A percentile compares a stretch with the other conserved stretches of the same genome.
These are phyloP conservation scores for Tuber magnatum DNA, from an alignment of 495 filamentous ascomycete species.

Conservation along the genomic window DNA sequence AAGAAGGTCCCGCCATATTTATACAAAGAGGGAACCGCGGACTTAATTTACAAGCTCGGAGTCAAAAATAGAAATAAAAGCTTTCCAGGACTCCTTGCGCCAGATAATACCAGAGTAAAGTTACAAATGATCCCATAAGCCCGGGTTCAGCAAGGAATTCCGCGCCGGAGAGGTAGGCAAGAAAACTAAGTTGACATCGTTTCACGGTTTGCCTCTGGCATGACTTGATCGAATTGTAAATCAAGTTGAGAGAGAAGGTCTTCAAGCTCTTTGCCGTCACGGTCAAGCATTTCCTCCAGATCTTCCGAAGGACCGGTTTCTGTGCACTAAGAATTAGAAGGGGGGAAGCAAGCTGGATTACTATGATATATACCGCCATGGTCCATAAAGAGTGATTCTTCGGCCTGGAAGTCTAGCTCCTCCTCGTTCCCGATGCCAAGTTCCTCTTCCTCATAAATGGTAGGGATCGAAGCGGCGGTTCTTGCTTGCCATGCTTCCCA, in stretches of 20 bases:
- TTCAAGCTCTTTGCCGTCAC: conserved; percentile 37
- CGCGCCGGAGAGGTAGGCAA: neutral
- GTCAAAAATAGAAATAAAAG: conserved; percentile 8
- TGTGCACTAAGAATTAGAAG: conserved; percentile 19
- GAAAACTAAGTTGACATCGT: neutral
- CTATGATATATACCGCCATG: neutral
- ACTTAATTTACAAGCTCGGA: conserved; percentile 17
- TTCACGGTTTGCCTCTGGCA: conserved; percentile 10
- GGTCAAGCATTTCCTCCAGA: conserved; percentile 37
- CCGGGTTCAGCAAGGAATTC: neutral
- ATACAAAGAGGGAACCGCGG: conserved; percentile 23
- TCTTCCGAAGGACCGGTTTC: conserved; percentile 20
- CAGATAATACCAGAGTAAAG: neutral
- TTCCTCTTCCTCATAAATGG: conserved; percentile 42
- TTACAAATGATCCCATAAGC: neutral
- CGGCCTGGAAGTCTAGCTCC: conserved; percentile 21
- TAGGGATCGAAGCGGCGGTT: conserved; percentile 35
- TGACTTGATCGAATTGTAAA: conserved; percentile 26
- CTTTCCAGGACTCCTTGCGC: neutral
- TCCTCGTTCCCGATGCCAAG: conserved; percentile 36
- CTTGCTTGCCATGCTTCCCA: conserved; percentile 45
- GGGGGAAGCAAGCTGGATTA: neutral
- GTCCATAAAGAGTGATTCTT: conserved; percentile 16
- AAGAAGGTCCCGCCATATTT: conserved; percentile 31
- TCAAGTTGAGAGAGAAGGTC: conserved; percentile 36